A percentile compares a stretch with the other conserved stretches of the same genome.
Evolutionary conservation across 768 basidiomycete genomes (phyloP).

Genomic region (Holtermannia corniformis): DNA sequence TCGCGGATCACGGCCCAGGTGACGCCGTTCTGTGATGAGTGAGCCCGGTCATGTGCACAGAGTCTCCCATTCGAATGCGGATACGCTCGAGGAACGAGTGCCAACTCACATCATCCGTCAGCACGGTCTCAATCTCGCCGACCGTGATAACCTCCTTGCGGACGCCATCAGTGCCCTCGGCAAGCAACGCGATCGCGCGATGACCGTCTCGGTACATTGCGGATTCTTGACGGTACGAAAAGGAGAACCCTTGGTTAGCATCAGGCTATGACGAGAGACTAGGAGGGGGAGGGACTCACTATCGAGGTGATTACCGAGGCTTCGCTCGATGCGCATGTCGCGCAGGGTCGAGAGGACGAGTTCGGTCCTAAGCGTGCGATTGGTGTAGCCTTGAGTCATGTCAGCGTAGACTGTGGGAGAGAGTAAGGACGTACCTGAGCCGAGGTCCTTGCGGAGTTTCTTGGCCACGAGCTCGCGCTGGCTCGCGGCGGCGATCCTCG

Average conservation of each 20-base stretch:
- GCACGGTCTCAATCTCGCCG: constrained; percentile 25
- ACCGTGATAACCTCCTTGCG: constrained; percentile 15
- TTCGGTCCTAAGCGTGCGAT: not conserved
- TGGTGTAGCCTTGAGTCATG: not conserved
- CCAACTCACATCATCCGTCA: constrained; percentile 26
- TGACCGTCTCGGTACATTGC: constrained; percentile 5
- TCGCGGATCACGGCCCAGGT: constrained; percentile 29
- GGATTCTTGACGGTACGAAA: not conserved
- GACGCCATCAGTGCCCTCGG: constrained; percentile 10
- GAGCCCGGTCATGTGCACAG: not conserved
- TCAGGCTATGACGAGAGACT: not conserved
- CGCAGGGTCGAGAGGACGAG: not conserved
- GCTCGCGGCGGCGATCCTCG: not conserved
- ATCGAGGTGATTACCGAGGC: not conserved
- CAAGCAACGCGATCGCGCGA: constrained; percentile 19
- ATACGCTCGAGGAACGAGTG: not conserved
- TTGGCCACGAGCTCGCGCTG: not conserved
- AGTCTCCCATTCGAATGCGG: not conserved
- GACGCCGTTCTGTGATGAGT: constrained; percentile 25
- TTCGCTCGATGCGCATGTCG: constrained; percentile 1
- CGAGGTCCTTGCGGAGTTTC: not conserved
- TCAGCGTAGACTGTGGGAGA: not conserved
- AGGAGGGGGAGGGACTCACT: not conserved
- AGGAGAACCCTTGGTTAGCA: not conserved
- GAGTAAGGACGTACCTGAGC: not conserved